Evolutionary conservation across 768 basidiomycete species (phyloP).

Genomic region (Phylloporus scabripes): DNA sequence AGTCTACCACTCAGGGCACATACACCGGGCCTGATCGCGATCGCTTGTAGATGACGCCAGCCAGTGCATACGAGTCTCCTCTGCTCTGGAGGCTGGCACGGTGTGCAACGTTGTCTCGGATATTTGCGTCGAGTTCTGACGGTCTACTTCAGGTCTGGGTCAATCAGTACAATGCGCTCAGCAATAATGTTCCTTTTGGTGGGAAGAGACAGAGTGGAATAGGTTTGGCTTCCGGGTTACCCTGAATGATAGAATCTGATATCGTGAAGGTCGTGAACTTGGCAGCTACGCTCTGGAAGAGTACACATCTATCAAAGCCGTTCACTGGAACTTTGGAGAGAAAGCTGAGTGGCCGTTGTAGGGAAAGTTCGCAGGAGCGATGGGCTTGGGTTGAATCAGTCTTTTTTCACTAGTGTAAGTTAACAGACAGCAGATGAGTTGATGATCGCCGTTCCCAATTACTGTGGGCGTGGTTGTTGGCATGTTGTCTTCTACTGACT

Average conservation of each 20-base stretch:
- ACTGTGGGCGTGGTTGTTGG: constrained; percentile 2
- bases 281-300: constrained; percentile 81
- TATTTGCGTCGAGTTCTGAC: constrained; percentile 3
- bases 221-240: constrained; percentile 37
- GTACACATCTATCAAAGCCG: constrained; percentile 75
- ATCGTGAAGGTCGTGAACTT: constrained; percentile 70
- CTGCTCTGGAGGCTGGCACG: constrained; percentile 83
- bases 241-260: constrained; percentile 7
- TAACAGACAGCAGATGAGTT: constrained; percentile 8
- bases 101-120: constrained; percentile 36
- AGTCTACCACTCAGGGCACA: constrained; percentile 19
- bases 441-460: constrained; percentile 1
- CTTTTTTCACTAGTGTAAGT: constrained; percentile 13
- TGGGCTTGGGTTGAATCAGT: neutral
- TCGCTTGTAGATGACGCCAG: constrained; percentile 60
- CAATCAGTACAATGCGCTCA: constrained; percentile 80
- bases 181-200: constrained; percentile 91
- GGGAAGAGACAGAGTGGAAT: constrained; percentile 92
- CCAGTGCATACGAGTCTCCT: constrained; percentile 86
- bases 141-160: constrained; percentile 66
- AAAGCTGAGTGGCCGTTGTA: constrained; percentile 74
- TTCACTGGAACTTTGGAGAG: constrained; percentile 88
- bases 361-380: neutral
- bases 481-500: neutral
- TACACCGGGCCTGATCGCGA: constrained; percentile 2